These are phyloP conservation scores for Microcyclospora tardicrescens DNA, from an alignment of 2,329 filamentous ascomycete species.

Conservation along the genomic window DNA sequence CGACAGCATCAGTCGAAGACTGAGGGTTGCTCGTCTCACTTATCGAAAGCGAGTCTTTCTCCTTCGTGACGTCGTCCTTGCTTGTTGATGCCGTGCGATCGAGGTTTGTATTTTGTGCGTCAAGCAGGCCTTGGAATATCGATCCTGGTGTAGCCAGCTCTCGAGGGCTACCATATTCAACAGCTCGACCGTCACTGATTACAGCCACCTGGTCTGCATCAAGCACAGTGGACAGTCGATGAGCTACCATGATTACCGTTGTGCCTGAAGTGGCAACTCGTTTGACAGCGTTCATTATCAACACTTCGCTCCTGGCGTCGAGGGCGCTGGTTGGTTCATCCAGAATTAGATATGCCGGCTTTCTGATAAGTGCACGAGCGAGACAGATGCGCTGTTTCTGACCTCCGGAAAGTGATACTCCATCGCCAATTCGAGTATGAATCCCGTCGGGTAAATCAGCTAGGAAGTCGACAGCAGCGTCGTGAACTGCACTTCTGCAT, in stretches of 20 bases:
- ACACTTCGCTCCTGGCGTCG: constrained; percentile 30
- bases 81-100: too few relatives aligned
- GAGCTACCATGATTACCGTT: constrained; percentile 60
- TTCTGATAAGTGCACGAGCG: constrained; percentile 32
- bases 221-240: constrained; percentile 63
- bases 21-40: background rate
- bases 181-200: constrained; percentile 52
- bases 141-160: constrained; percentile 34
- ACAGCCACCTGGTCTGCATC: constrained; percentile 72
- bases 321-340: constrained; percentile 36
- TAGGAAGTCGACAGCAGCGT: constrained; percentile 32
- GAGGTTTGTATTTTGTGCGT: constrained; percentile 14
- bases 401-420: constrained; percentile 32
- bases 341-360: constrained; percentile 32
- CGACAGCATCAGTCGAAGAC: background rate
- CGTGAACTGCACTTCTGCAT: constrained; percentile 23
- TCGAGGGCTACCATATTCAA: constrained; percentile 49
- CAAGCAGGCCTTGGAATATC: constrained; percentile 17
- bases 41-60: background rate
- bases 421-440: constrained; percentile 31
- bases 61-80: background rate
- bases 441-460: constrained; percentile 32
- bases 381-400: constrained; percentile 36
- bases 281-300: constrained; percentile 32
- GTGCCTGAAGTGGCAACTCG: constrained; percentile 34